These are phyloP conservation scores for Neofusicoccum parvum DNA, from an alignment of 2,329 filamentous ascomycete species.

Conservation along the genomic window DNA sequence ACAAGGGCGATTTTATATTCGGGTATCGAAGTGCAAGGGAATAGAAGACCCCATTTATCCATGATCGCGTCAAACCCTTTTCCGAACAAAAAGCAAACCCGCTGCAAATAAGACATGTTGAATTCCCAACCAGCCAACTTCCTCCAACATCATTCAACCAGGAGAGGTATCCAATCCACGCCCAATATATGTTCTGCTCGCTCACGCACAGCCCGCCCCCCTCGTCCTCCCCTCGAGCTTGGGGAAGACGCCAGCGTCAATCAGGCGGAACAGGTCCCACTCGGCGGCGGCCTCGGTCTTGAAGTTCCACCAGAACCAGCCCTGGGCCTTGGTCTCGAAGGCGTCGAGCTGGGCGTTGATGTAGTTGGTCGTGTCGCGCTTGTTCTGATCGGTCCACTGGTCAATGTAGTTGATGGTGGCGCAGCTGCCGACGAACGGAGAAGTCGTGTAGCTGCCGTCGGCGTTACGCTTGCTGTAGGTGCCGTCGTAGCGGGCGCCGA, in stretches of 20 bases:
- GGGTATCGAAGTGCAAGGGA: too few species aligned
- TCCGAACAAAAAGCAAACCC: too few species aligned
- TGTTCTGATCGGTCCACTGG: conserved; percentile 49
- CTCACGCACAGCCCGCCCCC: background rate
- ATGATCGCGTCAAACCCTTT: too few species aligned
- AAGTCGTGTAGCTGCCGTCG: conserved; percentile 52
- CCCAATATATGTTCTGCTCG: too few species aligned
- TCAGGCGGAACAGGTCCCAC: conserved; percentile 56
- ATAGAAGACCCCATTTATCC: too few species aligned
- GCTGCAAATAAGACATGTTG: too few species aligned
- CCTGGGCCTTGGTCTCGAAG: conserved; percentile 54
- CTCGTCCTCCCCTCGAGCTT: conserved; percentile 23
- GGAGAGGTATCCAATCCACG: too few species aligned
- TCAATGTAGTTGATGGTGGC: conserved; percentile 50
- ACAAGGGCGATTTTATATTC: too few species aligned
- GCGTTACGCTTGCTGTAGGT: conserved; percentile 43
- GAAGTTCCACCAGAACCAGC: conserved; percentile 63
- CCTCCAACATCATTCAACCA: background rate
- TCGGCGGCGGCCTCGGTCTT: conserved; percentile 58
- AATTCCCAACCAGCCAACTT: background rate
- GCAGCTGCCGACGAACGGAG: conserved; percentile 56
- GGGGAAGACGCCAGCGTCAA: conserved; percentile 57
- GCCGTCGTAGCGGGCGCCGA: conserved; percentile 64
- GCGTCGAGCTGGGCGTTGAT: conserved; percentile 58
- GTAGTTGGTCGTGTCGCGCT: conserved; percentile 51